These are phyloP conservation scores for Viridothelium virens DNA, from an alignment of 495 filamentous ascomycete genomes.

Conservation along the genomic window DNA sequence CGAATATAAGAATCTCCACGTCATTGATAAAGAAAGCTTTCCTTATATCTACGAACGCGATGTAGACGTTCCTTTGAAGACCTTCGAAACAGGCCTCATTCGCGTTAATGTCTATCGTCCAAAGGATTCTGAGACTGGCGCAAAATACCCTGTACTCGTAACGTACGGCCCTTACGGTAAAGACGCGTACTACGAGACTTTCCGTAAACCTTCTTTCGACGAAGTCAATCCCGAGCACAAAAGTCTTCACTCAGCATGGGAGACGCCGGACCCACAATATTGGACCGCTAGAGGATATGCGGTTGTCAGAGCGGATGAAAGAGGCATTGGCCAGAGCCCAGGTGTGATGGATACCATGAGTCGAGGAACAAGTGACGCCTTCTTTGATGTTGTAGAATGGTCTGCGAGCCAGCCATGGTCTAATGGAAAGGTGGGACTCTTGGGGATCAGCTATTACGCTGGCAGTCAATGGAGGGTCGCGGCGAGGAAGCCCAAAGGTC, in stretches of 20 bases:
- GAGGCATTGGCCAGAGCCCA: constrained; percentile 51
- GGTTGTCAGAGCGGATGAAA: constrained; percentile 53
- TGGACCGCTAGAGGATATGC: constrained; percentile 57
- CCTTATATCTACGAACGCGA: constrained; percentile 39
- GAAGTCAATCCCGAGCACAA: constrained; percentile 45
- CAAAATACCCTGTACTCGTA: constrained; percentile 43
- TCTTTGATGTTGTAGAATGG: constrained; percentile 60
- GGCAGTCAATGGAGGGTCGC: constrained; percentile 59
- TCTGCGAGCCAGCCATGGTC: constrained; percentile 54
- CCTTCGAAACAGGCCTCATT: constrained; percentile 18
- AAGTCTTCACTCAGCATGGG: constrained; percentile 48
- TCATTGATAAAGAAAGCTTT: constrained; percentile 36
- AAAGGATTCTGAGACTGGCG: constrained; percentile 19
- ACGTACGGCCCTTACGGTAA: constrained; percentile 62
- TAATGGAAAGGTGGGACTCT: constrained; percentile 52
- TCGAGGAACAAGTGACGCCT: constrained; percentile 48
- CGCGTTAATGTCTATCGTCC: constrained; percentile 33
- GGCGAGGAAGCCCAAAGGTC: constrained; percentile 50
- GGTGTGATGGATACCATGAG: constrained; percentile 56
- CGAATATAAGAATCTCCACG: constrained; percentile 18
- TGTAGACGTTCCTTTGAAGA: constrained; percentile 30
- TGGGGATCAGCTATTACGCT: constrained; percentile 57
- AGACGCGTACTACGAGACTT: constrained; percentile 46
- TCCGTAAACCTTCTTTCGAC: constrained; percentile 41
- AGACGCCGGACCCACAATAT: constrained; percentile 55